These are phyloP conservation scores for Hansenula sp. DNA, from an alignment of 1,139 yeast species.

Conservation along the genomic window DNA sequence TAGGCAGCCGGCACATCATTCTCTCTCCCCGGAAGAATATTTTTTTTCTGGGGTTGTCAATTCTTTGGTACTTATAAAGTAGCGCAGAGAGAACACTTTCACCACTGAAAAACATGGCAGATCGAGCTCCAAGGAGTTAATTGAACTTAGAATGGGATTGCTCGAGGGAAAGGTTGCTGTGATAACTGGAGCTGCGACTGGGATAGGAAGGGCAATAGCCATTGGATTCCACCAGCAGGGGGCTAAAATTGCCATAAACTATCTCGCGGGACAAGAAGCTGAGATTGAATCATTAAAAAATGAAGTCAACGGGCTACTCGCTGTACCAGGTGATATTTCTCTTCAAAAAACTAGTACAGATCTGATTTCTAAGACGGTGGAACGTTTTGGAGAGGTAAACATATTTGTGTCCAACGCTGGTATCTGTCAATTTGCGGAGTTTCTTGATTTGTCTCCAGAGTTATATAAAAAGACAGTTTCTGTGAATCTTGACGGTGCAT, in stretches of 20 bases:
- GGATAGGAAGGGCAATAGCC: conserved; percentile 38
- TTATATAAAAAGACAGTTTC: conserved; percentile 28
- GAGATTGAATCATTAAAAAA: conserved; percentile 24
- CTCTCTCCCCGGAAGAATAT: too few relatives aligned
- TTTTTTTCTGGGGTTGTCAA: too few relatives aligned
- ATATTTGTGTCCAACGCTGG: conserved; percentile 47
- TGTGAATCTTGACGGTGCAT: conserved; percentile 42
- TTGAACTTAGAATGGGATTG: conserved; percentile 4
- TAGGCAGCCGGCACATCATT: too few relatives aligned
- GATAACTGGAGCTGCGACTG: conserved; percentile 37
- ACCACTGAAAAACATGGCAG: too few relatives aligned
- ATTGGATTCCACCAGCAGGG: conserved; percentile 20
- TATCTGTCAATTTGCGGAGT: conserved; percentile 33
- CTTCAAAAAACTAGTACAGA: conserved; percentile 32
- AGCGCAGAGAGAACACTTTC: too few relatives aligned
- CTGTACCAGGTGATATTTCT: conserved; percentile 40
- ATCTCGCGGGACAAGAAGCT: conserved; percentile 23
- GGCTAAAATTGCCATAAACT: conserved; percentile 25
- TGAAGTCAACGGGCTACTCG: conserved; percentile 29
- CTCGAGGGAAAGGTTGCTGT: conserved; percentile 26
- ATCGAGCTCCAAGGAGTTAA: too few relatives aligned
- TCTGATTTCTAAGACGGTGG: conserved; percentile 33
- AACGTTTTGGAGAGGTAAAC: conserved; percentile 36
- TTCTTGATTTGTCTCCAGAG: conserved; percentile 33
- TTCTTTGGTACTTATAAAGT: too few relatives aligned